Evolutionary conservation across 495 filamentous ascomycete species (phyloP).

Genomic region (Penicillium silybi): DNA sequence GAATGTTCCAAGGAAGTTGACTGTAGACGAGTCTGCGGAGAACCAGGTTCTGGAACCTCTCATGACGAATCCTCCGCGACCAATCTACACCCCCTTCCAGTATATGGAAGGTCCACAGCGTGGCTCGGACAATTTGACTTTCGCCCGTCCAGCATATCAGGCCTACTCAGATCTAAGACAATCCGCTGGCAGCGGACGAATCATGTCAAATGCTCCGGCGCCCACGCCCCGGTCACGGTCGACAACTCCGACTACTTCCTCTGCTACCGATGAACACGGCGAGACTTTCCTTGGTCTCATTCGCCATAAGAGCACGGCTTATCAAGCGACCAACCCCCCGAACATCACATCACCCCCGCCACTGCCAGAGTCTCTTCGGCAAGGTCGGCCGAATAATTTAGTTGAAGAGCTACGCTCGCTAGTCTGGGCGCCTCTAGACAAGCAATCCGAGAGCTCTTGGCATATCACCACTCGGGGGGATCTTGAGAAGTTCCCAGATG

Average conservation of each 20-base stretch:
- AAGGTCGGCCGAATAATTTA: slow-evolving; percentile 18
- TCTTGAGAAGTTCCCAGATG: slow-evolving; percentile 34
- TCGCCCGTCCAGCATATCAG: slow-evolving; percentile 42
- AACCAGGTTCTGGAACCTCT: slow-evolving; percentile 29
- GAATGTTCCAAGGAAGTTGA: slow-evolving; percentile 24
- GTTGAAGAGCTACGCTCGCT: slow-evolving; percentile 36
- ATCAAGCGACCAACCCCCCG: slow-evolving; percentile 20
- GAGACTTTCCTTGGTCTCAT: slow-evolving; percentile 48
- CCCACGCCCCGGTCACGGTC: slow-evolving; percentile 13
- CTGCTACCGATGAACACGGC: slow-evolving; percentile 25
- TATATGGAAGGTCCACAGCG: slow-evolving; percentile 47
- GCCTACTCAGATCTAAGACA: slow-evolving; percentile 45
- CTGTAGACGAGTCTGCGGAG: slow-evolving; percentile 16
- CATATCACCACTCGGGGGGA: slow-evolving; percentile 32
- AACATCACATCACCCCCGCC: slow-evolving; percentile 23
- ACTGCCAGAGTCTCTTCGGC: slow-evolving; percentile 30
- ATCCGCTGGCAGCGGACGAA: slow-evolving; percentile 39
- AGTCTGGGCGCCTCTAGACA: slow-evolving; percentile 32
- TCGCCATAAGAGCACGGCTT: slow-evolving; percentile 41
- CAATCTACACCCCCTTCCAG: slow-evolving; percentile 45
- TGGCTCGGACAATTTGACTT: slow-evolving; percentile 37
- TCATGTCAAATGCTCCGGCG: slow-evolving; percentile 36
- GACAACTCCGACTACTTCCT: slow-evolving; percentile 12
- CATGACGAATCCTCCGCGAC: slow-evolving; percentile 37
- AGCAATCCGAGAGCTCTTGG: slow-evolving; percentile 34